phyloP scores from a whole-genome alignment of 306 rosid genomes.

The Cicer judaicum region DNA sequence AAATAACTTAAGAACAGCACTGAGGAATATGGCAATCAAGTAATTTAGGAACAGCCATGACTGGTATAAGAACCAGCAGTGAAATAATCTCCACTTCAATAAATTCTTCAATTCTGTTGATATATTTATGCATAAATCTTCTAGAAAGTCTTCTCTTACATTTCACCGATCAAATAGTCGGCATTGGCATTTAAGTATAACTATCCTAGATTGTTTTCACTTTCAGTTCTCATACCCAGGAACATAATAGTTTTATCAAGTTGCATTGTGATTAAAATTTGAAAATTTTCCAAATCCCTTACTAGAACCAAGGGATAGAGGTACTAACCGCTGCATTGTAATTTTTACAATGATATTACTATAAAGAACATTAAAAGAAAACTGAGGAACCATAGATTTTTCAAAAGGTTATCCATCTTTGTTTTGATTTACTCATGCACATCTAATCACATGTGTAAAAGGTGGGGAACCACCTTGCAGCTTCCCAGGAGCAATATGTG shows the following conservation, averaged over 20 bases:
- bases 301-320: conserved; percentile 53
- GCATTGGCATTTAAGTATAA: conserved; percentile 15
- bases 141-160: conserved; percentile 27
- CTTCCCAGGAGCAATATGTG: conserved; percentile 52
- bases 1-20: conserved; percentile 23
- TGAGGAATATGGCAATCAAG: conserved; percentile 22
- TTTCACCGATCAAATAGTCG: conserved; percentile 4
- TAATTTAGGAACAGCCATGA: conserved; percentile 22
- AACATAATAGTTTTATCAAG: conserved; percentile 11
- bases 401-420: conserved; percentile 51
- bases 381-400: conserved; percentile 57
- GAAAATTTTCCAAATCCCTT: conserved; percentile 42
- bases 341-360: conserved; percentile 49
- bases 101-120: conserved; percentile 26
- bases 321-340: conserved; percentile 49
- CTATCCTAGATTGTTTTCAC: conserved; percentile 8
- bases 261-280: conserved; percentile 19
- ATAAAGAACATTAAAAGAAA: conserved; percentile 51
- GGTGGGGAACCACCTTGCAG: conserved; percentile 56
- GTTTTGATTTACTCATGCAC: conserved; percentile 53
- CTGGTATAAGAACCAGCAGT: conserved; percentile 25
- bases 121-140: conserved; percentile 1
- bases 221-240: conserved; percentile 20
- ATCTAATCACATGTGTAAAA: conserved; percentile 44
- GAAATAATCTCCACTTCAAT: conserved; percentile 11